Percentiles rank a stretch among this genome's conserved stretches.
Conservation (phyloP, 257 asterid genomes). For the Gynochthodes officinalis region DNA sequence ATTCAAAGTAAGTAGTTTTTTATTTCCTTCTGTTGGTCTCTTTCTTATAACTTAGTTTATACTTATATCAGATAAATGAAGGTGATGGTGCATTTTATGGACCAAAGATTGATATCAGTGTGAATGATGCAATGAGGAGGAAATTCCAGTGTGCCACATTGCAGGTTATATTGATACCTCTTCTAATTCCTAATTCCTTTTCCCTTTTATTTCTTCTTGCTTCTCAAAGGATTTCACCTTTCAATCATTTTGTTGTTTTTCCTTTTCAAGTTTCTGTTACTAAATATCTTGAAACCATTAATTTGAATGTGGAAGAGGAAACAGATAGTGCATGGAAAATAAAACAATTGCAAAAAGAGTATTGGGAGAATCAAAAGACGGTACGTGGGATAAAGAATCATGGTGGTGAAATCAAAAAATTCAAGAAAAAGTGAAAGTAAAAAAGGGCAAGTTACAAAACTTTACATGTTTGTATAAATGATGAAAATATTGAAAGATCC, state of each 20-base stretch:
- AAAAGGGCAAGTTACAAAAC: too few relatives aligned
- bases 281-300: too few relatives aligned
- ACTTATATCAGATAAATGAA: conserved; percentile 65
- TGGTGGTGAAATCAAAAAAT: too few relatives aligned
- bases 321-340: too few relatives aligned
- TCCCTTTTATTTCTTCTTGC: conserved; percentile 4
- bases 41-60: conserved; percentile 21
- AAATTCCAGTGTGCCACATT: conserved; percentile 95
- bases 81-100: conserved; percentile 99
- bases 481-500: too few relatives aligned
- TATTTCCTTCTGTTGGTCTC: neutral
- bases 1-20: neutral
- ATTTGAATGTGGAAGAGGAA: too few relatives aligned
- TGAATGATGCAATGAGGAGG: conserved; percentile 93
- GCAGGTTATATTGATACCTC: conserved; percentile 51
- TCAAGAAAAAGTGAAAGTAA: too few relatives aligned
- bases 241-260: neutral
- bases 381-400: too few relatives aligned
- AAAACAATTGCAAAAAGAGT: too few relatives aligned
- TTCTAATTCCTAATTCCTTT: conserved; percentile 6
- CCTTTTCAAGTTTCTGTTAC: too few relatives aligned
- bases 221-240: neutral
- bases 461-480: too few relatives aligned
- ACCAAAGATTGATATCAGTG: conserved; percentile 90
- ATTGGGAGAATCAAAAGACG: too few relatives aligned